Base-by-base conservation (phyloP, 1,139 yeast genomes). In the Groenewaldozyma auringiensis region DNA sequence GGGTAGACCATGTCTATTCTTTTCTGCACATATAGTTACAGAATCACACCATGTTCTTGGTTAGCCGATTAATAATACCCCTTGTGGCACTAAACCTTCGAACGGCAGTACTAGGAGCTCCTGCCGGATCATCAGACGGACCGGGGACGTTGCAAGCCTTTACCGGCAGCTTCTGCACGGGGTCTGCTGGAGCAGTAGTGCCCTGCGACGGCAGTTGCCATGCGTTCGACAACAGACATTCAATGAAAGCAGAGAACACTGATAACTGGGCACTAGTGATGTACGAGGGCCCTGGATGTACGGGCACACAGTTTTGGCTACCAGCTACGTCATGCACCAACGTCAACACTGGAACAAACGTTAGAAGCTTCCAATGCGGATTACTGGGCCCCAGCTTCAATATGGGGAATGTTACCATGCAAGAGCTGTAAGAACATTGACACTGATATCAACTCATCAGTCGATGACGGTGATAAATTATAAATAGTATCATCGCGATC, bases 171-270 rank as follows among this genome's bases (percentile, higher is more conserved):
- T 13, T 4, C 18, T 34, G 40, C 18, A 21, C 17, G 14, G 43
- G 43, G 4, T 6, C 13, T 3, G 40, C 43, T 14, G 40, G 43
- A 14, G 17, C 11, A 4, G 29, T 27, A 8, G 43, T 21, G 4
- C 27, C 9, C 13, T 40, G 42, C 25, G 42, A 40, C 21, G 42
- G 42, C n/a, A 29, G 36, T 21, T 40, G 42, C 14, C 42, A 40
- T 29, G n/a, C n/a, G 20, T 40, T 40, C 18, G 36, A 14, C 29
- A 17, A 29, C 21, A 25, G 42, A 11, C 42, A 40, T 29, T 40
- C 42, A 6, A 13, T 40, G 14, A 25, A 27, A 14, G 17, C 21
- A 11, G n/a, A 16, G 6, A 31, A 31, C 21, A 40, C 16, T 35
- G 16, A n/a, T 17, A 17, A 33, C 9, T 14, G 21, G 20, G 13